Evolutionary conservation across 1,139 yeast genomes (phyloP).

Genomic region (Lipomyces yarrowii): DNA sequence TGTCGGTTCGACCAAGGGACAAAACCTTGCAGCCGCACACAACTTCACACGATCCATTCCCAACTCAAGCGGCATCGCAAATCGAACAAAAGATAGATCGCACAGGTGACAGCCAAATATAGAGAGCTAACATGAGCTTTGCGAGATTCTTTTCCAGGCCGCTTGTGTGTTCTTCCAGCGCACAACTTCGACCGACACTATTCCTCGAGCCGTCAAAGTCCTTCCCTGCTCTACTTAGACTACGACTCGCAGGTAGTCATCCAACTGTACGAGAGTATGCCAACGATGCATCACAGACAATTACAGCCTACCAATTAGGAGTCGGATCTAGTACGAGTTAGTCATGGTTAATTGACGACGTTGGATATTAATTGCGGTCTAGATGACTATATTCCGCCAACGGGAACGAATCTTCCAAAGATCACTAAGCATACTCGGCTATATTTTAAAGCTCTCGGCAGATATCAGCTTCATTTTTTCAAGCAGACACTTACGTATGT

Average conservation of each 20-base stretch:
- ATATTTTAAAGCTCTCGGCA: background rate
- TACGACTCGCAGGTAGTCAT: background rate
- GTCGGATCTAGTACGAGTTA: slow-evolving; percentile 14
- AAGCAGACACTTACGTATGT: background rate
- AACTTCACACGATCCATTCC: background rate
- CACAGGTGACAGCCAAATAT: background rate
- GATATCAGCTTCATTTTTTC: slow-evolving; percentile 1
- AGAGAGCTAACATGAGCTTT: background rate
- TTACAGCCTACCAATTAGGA: background rate
- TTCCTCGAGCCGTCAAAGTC: background rate
- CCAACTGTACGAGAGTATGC: slow-evolving; percentile 12
- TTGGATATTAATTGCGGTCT: background rate
- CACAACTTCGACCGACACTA: background rate
- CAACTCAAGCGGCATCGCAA: background rate
- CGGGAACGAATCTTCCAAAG: slow-evolving; percentile 24
- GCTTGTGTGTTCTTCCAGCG: background rate
- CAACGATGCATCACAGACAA: background rate
- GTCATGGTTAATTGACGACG: background rate
- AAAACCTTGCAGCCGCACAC: background rate
- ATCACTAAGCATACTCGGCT: slow-evolving; percentile 14
- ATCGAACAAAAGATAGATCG: background rate
- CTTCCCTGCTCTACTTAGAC: background rate
- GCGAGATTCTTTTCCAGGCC: background rate
- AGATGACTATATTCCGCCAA: slow-evolving; percentile 31
- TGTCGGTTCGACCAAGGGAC: background rate